Base-by-base conservation (phyloP, 106 monocot species). In the Apostasia shenzhenica region DNA sequence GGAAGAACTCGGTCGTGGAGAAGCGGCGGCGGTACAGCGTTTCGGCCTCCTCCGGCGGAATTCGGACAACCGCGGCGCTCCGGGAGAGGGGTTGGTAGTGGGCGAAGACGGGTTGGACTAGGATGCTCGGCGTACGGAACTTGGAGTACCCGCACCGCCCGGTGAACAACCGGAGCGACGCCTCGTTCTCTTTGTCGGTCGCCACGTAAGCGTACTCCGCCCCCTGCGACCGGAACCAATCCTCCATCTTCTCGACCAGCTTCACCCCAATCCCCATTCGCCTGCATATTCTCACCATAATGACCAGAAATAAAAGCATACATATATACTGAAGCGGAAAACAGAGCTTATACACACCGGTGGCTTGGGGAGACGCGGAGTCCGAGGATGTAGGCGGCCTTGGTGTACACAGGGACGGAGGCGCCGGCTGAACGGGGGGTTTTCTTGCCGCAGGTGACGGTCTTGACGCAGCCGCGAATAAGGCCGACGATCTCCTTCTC, bases 201-300 rank as follows among this genome's bases (percentile, higher is more conserved):
- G 91, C 91, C 88, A 92, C 88, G 80, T 92, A 92, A 2, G 91
- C 65, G 76, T 92, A 92, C 75, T 92, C 91, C 6, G 82, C 91
- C 1, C 80, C 88, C 48, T 52, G 74, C 45, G 55, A 56, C 9
- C 71, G 13, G 71, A 92, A 92, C 91, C 91, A 92, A 12, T 76
- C 50, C 76, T 92, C 91, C 70, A 92, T 64, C 12, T 45, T 6
- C 6, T 40, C 14, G 43, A 92, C 91, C 66, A 92, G 76, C 51
- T 63, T 55, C 55, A 78, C 5, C n/a, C 80, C 91, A 12, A 92
- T 66, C 2, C 91, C 91, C 75, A 75, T 71, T 46, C 91, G 64
- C 70, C 91, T 88, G 67, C 8, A 69, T 42, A 39, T 45, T 2
- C 6, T 59, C 69, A 58, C 4, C 11, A 1, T 41, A 26, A 11